A percentile compares a stretch with the other conserved stretches of the same genome.
Conservation (phyloP, 306 rosid species). For the Pueraria montana region DNA sequence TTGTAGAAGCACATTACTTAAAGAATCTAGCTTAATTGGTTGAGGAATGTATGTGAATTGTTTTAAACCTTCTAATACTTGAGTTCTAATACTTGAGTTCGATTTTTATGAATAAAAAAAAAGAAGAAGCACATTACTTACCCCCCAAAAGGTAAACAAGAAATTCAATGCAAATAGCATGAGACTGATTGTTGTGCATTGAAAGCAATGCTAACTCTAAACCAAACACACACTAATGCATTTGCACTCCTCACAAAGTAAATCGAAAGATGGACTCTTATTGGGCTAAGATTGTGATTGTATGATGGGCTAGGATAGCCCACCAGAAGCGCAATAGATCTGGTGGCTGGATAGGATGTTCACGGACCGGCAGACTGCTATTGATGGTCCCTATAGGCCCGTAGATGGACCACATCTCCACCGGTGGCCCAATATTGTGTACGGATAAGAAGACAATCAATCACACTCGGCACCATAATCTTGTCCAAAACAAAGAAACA, state of each 20-base stretch:
- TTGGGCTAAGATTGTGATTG: conserved; percentile 52
- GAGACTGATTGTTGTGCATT: no score
- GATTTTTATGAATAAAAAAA: no score
- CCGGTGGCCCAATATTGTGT: conserved; percentile 51
- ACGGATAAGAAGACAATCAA: not conserved
- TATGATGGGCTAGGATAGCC: conserved; percentile 48
- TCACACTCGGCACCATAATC: not conserved
- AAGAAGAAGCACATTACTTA: no score
- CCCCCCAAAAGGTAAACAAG: no score
- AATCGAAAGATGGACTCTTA: conserved; percentile 46
- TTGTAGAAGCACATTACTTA: no score
- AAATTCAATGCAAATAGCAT: no score
- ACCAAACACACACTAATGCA: no score
- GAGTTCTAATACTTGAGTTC: no score
- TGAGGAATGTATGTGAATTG: no score
- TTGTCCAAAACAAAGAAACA: not conserved
- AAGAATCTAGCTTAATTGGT: no score
- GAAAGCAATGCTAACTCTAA: no score
- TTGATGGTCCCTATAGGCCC: conserved; percentile 44
- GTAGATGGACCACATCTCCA: conserved; percentile 46
- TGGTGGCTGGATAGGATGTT: conserved; percentile 57
- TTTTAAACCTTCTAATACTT: no score
- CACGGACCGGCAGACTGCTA: conserved; percentile 51
- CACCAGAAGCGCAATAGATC: conserved; percentile 51
- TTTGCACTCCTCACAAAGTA: not conserved